Base-by-base conservation (phyloP, 2,329 filamentous ascomycete genomes). In the Fusarium sp. region DNA sequence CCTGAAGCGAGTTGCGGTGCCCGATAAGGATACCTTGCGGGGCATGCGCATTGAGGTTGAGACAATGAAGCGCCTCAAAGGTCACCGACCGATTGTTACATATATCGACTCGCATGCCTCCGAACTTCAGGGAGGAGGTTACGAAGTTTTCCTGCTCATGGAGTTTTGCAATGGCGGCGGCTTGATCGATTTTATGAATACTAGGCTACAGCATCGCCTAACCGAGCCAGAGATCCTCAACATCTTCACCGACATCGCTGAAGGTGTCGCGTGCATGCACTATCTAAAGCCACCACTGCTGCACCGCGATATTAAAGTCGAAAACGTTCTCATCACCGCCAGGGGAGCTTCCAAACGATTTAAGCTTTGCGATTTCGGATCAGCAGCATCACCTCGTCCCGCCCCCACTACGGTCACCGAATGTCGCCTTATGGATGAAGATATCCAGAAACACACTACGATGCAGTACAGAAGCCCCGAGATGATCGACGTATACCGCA, bases 111-210 rank as follows among this genome's bases (percentile, higher is more conserved):
- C 95, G 70, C 96, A 99, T 80, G 96, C 96, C 37, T 97, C 94
- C 17, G 94, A 98, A 80, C 83, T 98, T 73, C 91, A 92, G 74
- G 93, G 92, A 51, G 94, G 94, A 41, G 96, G 96, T 60, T 99
- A 97, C 79, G 96, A 99, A 83, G 96, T 99, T 60, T 99, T 99
- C 75, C 80, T 99, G 75, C 89, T 99, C 69, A 99, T 99, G 96
- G 96, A 99, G 78, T 97, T 91, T 80, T 99, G 96, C 82, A 89
- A 92, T 75, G 96, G 96, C 50, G 96, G 96, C 68, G 82, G 96
- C 35, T 82, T 99, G 77, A 99, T 99, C 78, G 96, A 99, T 82
- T 99, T 98, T 78, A 99, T 99, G 96, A 99, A 99, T 81, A 99
- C 96, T 35, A 89, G 96, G 53, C 83, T 99, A 74, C 96, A 99